phyloP scores from a whole-genome alignment of 1,284 basidiomycete species.

The Ustilago shanxiensis region DNA sequence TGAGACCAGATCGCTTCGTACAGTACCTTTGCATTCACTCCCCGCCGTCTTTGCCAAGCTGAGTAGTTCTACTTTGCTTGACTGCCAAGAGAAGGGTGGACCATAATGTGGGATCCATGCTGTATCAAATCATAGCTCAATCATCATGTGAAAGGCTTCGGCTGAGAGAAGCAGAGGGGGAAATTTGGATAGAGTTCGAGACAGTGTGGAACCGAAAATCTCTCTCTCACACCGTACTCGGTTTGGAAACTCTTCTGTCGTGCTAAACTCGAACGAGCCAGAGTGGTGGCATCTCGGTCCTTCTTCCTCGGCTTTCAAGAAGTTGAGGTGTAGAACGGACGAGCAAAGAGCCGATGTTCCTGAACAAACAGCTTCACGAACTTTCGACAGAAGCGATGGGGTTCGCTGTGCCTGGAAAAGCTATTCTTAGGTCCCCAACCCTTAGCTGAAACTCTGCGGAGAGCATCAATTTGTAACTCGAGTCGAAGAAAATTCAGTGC shows the following conservation, averaged over 20 bases:
- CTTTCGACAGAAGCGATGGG: too few species aligned
- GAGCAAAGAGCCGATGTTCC: background rate
- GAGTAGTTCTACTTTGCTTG: background rate
- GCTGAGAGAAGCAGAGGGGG: background rate
- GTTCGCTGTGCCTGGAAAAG: background rate
- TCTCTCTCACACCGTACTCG: too few species aligned
- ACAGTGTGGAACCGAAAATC: background rate
- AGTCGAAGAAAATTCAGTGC: too few species aligned
- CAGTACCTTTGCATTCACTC: too few species aligned
- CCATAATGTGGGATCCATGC: background rate
- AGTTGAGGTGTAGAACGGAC: too few species aligned
- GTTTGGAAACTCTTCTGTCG: too few species aligned
- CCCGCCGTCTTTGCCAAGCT: too few species aligned
- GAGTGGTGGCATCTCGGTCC: too few species aligned
- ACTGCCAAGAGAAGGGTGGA: background rate
- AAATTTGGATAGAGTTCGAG: background rate
- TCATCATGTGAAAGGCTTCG: background rate
- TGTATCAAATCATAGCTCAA: background rate
- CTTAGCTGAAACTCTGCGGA: background rate
- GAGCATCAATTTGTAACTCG: too few species aligned
- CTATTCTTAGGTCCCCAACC: constrained; percentile 5
- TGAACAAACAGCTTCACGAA: background rate
- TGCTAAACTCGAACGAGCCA: too few species aligned
- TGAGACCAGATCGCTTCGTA: too few species aligned
- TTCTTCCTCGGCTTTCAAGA: too few species aligned